A percentile compares a stretch with the other conserved stretches of the same genome.
Conservation (phyloP, 177 flowering plant species). For the Vitis hybrid region DNA sequence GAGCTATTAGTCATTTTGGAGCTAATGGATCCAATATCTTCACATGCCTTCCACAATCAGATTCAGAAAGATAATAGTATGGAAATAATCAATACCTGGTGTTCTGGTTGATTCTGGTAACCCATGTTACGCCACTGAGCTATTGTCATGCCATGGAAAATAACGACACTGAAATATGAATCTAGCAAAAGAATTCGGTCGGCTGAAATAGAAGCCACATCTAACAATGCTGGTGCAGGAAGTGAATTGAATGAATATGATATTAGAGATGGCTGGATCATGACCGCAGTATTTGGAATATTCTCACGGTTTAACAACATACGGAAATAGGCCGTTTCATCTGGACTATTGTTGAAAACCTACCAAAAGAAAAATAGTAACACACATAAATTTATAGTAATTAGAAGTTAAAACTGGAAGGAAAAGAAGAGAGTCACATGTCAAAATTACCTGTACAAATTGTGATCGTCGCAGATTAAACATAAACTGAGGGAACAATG, state of each 20-base stretch:
- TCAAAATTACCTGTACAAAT: constrained; percentile 83
- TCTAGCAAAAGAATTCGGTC: constrained; percentile 87
- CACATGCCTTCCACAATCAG: not conserved
- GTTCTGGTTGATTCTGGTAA: constrained; percentile 89
- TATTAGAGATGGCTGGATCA: constrained; percentile 94
- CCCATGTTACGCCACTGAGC: constrained; percentile 99
- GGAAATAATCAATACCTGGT: constrained; percentile 45
- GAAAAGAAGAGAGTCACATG: not conserved
- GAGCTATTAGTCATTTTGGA: not conserved
- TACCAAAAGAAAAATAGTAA: constrained; percentile 20
- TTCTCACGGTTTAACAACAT: constrained; percentile 85
- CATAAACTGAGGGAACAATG: constrained; percentile 94
- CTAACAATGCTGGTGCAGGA: constrained; percentile 81
- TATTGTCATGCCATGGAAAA: constrained; percentile 94
- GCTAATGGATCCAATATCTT: not conserved
- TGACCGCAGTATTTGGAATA: constrained; percentile 78
- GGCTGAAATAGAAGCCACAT: constrained; percentile 85
- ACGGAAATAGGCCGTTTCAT: constrained; percentile 97
- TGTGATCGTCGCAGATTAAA: constrained; percentile 94
- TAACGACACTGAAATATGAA: constrained; percentile 87
- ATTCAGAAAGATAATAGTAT: not conserved
- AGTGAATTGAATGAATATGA: constrained; percentile 76
- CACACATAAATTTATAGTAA: not conserved
- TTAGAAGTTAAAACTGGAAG: not conserved
- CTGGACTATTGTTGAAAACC: constrained; percentile 99